These are phyloP conservation scores for Bromus sterilis DNA, from an alignment of 176 grass and related monocot genomes.

Conservation along the genomic window DNA sequence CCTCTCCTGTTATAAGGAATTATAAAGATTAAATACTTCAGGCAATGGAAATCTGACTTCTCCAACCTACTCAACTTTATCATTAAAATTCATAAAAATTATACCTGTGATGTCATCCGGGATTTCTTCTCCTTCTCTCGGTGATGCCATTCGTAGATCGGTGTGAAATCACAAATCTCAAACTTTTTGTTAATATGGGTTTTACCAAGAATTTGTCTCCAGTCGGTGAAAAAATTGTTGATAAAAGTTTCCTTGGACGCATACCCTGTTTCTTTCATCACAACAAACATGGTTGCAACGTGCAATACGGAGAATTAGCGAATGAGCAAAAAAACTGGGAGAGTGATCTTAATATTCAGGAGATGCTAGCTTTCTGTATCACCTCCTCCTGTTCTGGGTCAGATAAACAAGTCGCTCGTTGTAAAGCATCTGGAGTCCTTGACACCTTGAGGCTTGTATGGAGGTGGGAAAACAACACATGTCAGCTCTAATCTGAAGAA, in stretches of 20 bases:
- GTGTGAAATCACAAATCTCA: conserved; percentile 74
- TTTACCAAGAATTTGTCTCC: too few relatives aligned
- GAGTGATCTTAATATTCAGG: not conserved
- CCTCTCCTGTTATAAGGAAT: conserved; percentile 68
- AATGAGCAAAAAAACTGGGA: not conserved
- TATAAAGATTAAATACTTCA: not conserved
- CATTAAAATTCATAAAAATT: not conserved
- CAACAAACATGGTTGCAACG: too few relatives aligned
- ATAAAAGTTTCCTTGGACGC: conserved; percentile 53
- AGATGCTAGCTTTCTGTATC: not conserved
- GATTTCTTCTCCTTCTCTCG: conserved; percentile 86
- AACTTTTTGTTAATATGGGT: conserved; percentile 83
- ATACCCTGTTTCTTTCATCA: conserved; percentile 85
- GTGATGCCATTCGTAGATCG: conserved; percentile 88
- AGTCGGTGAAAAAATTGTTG: too few relatives aligned
- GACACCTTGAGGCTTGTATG: conserved; percentile 71
- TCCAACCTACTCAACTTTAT: not conserved
- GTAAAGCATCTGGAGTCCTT: conserved; percentile 98
- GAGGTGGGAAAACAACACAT: conserved; percentile 81
- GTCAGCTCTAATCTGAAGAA: too few relatives aligned
- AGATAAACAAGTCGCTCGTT: conserved; percentile 64
- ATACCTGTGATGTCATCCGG: conserved; percentile 81
- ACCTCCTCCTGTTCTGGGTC: conserved; percentile 94
- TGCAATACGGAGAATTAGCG: conserved; percentile 18
- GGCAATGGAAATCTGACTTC: not conserved